phyloP scores from a whole-genome alignment of 345 rosid genomes.

The Sisymbrium irio region DNA sequence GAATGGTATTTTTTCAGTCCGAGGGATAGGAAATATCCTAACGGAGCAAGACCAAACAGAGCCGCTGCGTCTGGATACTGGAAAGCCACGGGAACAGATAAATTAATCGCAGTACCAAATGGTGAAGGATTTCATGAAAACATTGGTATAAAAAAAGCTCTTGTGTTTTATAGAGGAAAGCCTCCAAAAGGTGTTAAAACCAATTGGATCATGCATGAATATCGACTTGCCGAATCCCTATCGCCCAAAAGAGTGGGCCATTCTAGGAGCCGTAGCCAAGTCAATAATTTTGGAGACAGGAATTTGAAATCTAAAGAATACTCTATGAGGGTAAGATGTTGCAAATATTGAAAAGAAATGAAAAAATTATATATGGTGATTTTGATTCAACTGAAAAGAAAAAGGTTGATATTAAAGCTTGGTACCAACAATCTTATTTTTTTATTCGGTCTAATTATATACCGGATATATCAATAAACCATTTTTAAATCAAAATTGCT shows the following conservation, averaged over 20 bases:
- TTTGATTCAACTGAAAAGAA: neutral
- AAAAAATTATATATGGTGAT: too few relatives aligned
- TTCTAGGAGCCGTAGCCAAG: slow-evolving; percentile 24
- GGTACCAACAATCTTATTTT: neutral
- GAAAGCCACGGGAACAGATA: slow-evolving; percentile 98
- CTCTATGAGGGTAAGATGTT: slow-evolving; percentile 80
- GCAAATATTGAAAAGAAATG: neutral
- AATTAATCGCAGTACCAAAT: slow-evolving; percentile 53
- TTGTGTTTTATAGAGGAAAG: slow-evolving; percentile 90
- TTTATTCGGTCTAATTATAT: neutral
- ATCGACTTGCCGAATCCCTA: slow-evolving; percentile 58
- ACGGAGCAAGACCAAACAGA: slow-evolving; percentile 94
- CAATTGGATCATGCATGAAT: slow-evolving; percentile 98
- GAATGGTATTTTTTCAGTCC: slow-evolving; percentile 99
- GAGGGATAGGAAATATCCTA: slow-evolving; percentile 93
- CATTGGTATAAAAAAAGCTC: slow-evolving; percentile 92
- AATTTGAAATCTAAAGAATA: slow-evolving; percentile 56
- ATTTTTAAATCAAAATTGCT: neutral
- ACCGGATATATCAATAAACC: neutral
- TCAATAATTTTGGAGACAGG: slow-evolving; percentile 27
- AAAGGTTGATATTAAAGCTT: neutral
- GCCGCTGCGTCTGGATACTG: slow-evolving; percentile 97
- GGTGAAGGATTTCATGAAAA: slow-evolving; percentile 43
- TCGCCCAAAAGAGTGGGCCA: slow-evolving; percentile 22
- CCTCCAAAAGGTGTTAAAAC: slow-evolving; percentile 95